These are phyloP conservation scores for Gossypium gossypioides DNA, from an alignment of 441 rosid genomes.

Conservation along the genomic window DNA sequence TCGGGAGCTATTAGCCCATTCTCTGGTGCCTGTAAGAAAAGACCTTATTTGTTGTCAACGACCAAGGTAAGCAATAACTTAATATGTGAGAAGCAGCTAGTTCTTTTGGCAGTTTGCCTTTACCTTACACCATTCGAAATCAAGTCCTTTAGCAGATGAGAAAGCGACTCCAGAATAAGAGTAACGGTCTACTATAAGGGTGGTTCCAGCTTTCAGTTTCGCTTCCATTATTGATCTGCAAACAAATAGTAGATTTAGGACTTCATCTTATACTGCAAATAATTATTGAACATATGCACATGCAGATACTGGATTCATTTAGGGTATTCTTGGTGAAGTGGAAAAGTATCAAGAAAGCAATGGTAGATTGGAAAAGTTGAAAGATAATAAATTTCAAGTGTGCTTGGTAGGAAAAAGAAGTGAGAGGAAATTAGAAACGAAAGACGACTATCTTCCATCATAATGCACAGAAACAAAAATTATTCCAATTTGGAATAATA, in stretches of 20 bases:
- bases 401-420: not conserved
- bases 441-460: not conserved
- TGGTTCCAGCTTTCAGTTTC: conserved; percentile 61
- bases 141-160: conserved; percentile 85
- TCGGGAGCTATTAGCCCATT: conserved; percentile 48
- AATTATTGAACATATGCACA: not conserved
- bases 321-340: not conserved
- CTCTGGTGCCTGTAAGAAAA: conserved; percentile 42
- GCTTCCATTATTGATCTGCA: conserved; percentile 73
- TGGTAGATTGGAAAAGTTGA: not conserved
- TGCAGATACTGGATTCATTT: conserved; percentile 1
- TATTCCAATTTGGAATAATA: not conserved
- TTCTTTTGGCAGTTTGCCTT: conserved; percentile 8
- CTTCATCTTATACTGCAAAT: not conserved
- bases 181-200: conserved; percentile 82
- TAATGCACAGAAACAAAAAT: not conserved
- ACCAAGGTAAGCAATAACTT: not conserved
- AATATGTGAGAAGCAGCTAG: not conserved
- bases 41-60: conserved; percentile 1
- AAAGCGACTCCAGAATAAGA: conserved; percentile 95
- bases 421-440: not conserved
- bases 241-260: conserved; percentile 6
- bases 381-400: not conserved
- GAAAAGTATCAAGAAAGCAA: not conserved
- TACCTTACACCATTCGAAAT: conserved; percentile 85